Base-by-base conservation (phyloP, 2,329 filamentous ascomycete species). In the Fusarium subglutinans region DNA sequence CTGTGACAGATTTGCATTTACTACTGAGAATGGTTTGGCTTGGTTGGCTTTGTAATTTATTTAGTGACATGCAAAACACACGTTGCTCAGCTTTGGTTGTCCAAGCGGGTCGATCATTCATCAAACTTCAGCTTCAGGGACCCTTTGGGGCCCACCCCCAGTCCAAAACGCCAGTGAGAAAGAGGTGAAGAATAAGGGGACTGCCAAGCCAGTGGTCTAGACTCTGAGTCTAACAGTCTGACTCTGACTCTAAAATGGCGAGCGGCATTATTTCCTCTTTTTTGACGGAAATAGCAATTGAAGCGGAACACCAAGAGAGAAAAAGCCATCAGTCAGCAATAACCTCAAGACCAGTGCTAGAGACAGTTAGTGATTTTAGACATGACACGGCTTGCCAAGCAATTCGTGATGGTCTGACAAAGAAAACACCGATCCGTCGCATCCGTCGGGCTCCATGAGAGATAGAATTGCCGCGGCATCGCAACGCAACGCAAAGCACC, bases 171-270 rank as follows among this genome's bases (percentile, higher is more conserved):
- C 66, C 64, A 55, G 33, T 17, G 33, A 35, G 33, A 15, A 35
- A 35, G 33, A 35, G 33, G 50, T 55, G 59, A 48, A 58, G 61
- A 65, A 57, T 43, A 60, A 37, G 56, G 65, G 61, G 63, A 59
- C 62, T 72, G 71, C 59, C 66, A 76, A 73, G 69, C 61, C 66
- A 47, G 37, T 17, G 50, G 63, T 69, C 75, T 76, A 71, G 75
- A 77, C 60, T 63, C 44, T 59, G 45, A 43, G 47, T 50, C 55
- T 37, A 15, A 44, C 20, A 24, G 15, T 44, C 30, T 59, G 30
- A 59, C 33, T 59, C 54, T 54, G 20, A 40, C 35, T 38, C 28
- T 28, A 54, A 41, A 40, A 55, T 28, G 35, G 17, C 22, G 44
- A 20, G 51, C 56, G 60, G 62, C 38, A 53, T 54, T 54, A 63